phyloP scores from a whole-genome alignment of 2,329 filamentous ascomycete genomes.

The Escovopsis weberi region DNA sequence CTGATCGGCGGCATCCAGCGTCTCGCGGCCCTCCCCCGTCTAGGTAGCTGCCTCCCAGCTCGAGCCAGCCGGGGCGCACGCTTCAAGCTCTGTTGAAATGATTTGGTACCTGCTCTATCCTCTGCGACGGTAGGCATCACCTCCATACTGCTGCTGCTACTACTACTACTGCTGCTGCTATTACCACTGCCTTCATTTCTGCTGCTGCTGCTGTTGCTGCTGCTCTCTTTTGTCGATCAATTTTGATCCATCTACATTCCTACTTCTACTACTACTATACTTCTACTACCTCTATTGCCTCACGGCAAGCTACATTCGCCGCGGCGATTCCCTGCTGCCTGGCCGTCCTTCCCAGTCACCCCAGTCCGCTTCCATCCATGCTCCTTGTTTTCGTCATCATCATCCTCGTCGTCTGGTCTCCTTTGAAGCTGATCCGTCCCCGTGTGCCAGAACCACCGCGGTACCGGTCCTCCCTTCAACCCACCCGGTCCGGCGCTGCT shows the following conservation, averaged over 20 bases:
- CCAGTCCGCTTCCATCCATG: constrained; percentile 8
- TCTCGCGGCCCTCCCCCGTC: too few species aligned
- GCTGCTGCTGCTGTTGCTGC: too few species aligned
- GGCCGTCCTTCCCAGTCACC: constrained; percentile 3
- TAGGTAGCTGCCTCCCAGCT: too few species aligned
- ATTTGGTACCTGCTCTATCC: constrained; percentile 70
- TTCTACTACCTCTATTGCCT: too few species aligned
- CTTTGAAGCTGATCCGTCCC: neutral
- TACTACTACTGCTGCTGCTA: too few species aligned
- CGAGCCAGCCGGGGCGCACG: neutral
- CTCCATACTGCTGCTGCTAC: too few species aligned
- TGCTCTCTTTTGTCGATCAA: too few species aligned
- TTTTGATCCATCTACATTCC: too few species aligned
- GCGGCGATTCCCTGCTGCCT: neutral
- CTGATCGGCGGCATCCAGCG: neutral
- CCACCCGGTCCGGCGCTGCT: constrained; percentile 50
- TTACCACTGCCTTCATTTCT: too few species aligned
- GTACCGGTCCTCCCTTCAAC: constrained; percentile 48
- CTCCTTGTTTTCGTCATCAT: neutral
- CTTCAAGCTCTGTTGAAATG: constrained; percentile 25
- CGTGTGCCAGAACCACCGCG: constrained; percentile 49
- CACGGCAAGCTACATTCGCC: too few species aligned
- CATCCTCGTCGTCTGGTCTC: neutral
- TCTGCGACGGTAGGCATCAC: constrained; percentile 49
- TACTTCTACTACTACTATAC: too few species aligned